Conservation (phyloP, 108 stramenopile genomes). For the Bacterosira constricta region DNA sequence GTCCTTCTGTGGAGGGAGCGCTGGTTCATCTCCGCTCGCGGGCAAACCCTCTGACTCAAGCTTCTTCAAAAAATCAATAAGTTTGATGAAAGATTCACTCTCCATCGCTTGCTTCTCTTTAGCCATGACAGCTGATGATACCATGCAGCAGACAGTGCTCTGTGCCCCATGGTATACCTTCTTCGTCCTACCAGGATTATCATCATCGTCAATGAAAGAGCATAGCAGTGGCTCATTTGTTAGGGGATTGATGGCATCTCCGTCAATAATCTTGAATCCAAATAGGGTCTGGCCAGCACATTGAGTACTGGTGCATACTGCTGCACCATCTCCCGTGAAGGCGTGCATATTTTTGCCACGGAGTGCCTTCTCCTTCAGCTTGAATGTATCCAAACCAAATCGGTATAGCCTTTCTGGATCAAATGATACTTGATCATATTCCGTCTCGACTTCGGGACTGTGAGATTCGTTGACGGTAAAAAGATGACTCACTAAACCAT, state of each 20-base stretch:
- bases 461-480: background rate
- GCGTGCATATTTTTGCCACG: background rate
- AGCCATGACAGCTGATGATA: too few relatives aligned
- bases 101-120: too few relatives aligned
- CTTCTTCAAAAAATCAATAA: background rate
- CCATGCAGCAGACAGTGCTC: too few relatives aligned
- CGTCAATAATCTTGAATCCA: constrained; percentile 6
- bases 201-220: background rate
- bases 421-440: background rate
- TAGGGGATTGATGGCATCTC: background rate
- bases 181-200: too few relatives aligned
- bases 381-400: background rate
- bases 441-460: background rate
- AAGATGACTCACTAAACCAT: background rate
- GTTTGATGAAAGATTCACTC: too few relatives aligned
- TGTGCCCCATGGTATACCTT: too few relatives aligned
- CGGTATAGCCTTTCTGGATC: background rate
- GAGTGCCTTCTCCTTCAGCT: too few relatives aligned
- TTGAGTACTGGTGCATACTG: background rate
- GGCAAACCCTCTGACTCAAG: background rate
- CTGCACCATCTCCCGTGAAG: constrained; percentile 7
- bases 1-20: too few relatives aligned
- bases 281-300: background rate
- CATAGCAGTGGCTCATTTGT: background rate
- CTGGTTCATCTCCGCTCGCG: background rate